Percentiles rank a stretch among this genome's conserved stretches.
Conservation (phyloP, 2,329 filamentous ascomycete species). For the Sarocladiaceae sp. region DNA sequence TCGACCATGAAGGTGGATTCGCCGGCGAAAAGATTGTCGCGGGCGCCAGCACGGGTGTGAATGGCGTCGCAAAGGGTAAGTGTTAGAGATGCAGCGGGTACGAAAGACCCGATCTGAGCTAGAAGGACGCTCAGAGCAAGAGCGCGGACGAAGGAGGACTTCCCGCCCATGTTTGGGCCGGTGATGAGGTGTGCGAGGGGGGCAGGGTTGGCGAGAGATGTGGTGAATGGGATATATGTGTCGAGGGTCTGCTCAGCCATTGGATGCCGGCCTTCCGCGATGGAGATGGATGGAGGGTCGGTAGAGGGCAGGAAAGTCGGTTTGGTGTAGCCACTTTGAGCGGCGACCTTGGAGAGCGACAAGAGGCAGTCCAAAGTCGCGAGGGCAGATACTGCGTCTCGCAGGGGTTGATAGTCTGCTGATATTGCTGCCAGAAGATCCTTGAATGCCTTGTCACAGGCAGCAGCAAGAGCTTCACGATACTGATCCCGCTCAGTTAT, state of each 20-base stretch:
- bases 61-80: constrained; percentile 88
- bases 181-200: constrained; percentile 82
- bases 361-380: constrained; percentile 86
- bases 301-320: constrained; percentile 63
- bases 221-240: constrained; percentile 89
- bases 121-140: constrained; percentile 90
- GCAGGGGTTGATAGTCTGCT: constrained; percentile 80
- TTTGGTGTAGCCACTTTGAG: constrained; percentile 81
- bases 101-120: constrained; percentile 90
- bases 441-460: constrained; percentile 80
- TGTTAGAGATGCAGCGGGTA: constrained; percentile 70
- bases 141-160: constrained; percentile 94
- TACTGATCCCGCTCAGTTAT: constrained; percentile 89
- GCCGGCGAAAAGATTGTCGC: constrained; percentile 91
- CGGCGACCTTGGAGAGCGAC: constrained; percentile 78
- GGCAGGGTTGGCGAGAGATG: constrained; percentile 61
- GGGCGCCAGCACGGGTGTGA: constrained; percentile 92
- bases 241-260: constrained; percentile 92
- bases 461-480: constrained; percentile 86
- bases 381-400: constrained; percentile 82
- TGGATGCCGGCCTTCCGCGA: constrained; percentile 71
- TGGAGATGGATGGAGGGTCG: constrained; percentile 60
- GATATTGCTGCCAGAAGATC: constrained; percentile 70
- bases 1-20: constrained; percentile 99
- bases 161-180: constrained; percentile 98